These are phyloP conservation scores for Pseudocercospora crystallina DNA, from an alignment of 2,329 filamentous ascomycete genomes.

Conservation along the genomic window DNA sequence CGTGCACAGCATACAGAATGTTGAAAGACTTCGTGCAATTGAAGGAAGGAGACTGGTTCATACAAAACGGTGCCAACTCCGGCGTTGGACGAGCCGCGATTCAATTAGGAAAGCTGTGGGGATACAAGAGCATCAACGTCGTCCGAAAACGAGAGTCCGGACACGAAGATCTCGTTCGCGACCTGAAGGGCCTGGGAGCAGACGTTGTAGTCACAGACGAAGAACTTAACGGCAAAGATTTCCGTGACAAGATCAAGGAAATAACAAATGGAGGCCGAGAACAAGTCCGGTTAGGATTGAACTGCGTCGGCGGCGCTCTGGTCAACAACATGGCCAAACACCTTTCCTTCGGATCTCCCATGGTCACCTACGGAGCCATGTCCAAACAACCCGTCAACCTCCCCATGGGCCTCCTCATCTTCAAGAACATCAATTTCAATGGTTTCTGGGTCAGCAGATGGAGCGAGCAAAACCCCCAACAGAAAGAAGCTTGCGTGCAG, in stretches of 20 bases:
- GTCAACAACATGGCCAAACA: constrained; percentile 76
- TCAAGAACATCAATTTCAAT: constrained; percentile 83
- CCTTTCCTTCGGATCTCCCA: constrained; percentile 63
- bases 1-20: constrained; percentile 92
- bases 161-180: constrained; percentile 63
- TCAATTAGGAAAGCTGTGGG: constrained; percentile 83
- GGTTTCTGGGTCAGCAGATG: constrained; percentile 96
- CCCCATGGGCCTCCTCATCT: constrained; percentile 84
- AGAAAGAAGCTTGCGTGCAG: constrained; percentile 77
- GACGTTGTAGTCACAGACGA: constrained; percentile 63
- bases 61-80: constrained; percentile 95
- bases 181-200: constrained; percentile 62
- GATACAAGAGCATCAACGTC: constrained; percentile 85
- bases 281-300: constrained; percentile 74
- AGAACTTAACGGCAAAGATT: constrained; percentile 61
- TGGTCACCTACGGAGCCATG: constrained; percentile 98
- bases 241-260: constrained; percentile 60
- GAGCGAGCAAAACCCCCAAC: constrained; percentile 71
- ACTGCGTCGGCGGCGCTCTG: constrained; percentile 89
- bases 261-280: constrained; percentile 72
- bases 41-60: constrained; percentile 82
- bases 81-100: constrained; percentile 90
- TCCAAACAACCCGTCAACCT: constrained; percentile 78
- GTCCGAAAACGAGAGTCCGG: constrained; percentile 71
- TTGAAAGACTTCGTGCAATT: constrained; percentile 72